Evolutionary conservation across 164 flowering plant genomes (phyloP), one percentile per base, ranked within the genome.

Genomic region (Brasenia schreberi): DNA sequence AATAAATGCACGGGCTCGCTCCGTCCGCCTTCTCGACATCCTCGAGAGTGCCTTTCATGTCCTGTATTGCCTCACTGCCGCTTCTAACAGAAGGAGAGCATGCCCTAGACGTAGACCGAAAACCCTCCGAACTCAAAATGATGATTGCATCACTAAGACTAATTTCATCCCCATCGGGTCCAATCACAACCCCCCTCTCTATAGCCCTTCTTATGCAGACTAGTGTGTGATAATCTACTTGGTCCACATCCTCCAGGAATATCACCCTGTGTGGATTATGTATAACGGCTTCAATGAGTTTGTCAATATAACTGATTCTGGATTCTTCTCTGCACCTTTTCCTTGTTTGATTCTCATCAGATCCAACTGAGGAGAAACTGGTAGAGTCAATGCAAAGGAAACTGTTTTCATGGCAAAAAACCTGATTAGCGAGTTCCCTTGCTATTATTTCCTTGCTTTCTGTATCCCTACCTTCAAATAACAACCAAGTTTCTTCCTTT

Each of bases 401-500:
- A 71, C 69, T 82, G 60, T 64, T 68, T 1, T 77, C 75, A 5
- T 94, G 87, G 7, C 96, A 91, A 59, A 92, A 95, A 49, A 95
- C 79, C 42, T 84, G 78, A 70, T 69, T 72, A 53, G 97, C 96
- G 66, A 95, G 67, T 63, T 92, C 98, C 66, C 78, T 81, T 0
- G 87, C 92, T 11, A 90, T 74, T 74, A 77, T 85, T 70, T 83
- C 87, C 70, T 95, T 92, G 0, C 83, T 91, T 49, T 83, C 82
- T 2, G 59, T 59, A 67, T 95, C 97, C 19, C 71, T 70, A 0
- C 99, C 99, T 77, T 84, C 83, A 69, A 95, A 95, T 62, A 87
- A 75, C 67, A 95, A 67, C 96, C 97, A 95, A 6, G 98, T 87
- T 42, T 95, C 99, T 70, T 87, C 81, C 74, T 90, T 94, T n/a